phyloP scores from a whole-genome alignment of 805 yeast genomes.

The Candida awuae region DNA sequence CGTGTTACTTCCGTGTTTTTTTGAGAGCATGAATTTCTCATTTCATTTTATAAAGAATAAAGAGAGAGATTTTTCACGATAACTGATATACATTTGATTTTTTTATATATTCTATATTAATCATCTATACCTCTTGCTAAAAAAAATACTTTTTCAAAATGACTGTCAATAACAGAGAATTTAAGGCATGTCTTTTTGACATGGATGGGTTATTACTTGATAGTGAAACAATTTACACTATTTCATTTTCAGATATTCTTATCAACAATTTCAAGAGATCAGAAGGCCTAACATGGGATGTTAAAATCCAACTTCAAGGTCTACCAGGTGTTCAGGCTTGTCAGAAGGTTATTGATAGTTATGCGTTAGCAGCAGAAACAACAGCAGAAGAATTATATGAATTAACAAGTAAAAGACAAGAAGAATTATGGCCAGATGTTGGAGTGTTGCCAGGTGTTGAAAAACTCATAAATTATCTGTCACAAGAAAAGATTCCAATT shows the following conservation, averaged over 20 bases:
- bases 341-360: constrained; percentile 55
- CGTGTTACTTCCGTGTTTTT: no score
- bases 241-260: constrained; percentile 59
- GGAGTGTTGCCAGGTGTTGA: constrained; percentile 78
- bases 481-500: constrained; percentile 54
- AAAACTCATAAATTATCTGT: constrained; percentile 52
- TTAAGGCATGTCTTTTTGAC: constrained; percentile 39
- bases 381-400: constrained; percentile 58
- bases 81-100: no score
- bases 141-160: background rate
- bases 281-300: constrained; percentile 84
- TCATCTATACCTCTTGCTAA: no score
- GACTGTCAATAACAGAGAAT: constrained; percentile 8
- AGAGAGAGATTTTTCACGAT: no score
- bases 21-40: no score
- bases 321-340: constrained; percentile 78
- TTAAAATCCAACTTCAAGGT: constrained; percentile 83
- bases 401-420: constrained; percentile 46
- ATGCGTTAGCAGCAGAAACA: constrained; percentile 46
- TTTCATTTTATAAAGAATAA: no score
- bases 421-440: constrained; percentile 51
- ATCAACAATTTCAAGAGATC: constrained; percentile 43
- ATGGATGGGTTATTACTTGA: constrained; percentile 94
- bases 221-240: constrained; percentile 88
- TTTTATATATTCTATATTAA: no score